Base-by-base conservation (phyloP, 2,329 filamentous ascomycete genomes). In the Sordariomycetes sp. region DNA sequence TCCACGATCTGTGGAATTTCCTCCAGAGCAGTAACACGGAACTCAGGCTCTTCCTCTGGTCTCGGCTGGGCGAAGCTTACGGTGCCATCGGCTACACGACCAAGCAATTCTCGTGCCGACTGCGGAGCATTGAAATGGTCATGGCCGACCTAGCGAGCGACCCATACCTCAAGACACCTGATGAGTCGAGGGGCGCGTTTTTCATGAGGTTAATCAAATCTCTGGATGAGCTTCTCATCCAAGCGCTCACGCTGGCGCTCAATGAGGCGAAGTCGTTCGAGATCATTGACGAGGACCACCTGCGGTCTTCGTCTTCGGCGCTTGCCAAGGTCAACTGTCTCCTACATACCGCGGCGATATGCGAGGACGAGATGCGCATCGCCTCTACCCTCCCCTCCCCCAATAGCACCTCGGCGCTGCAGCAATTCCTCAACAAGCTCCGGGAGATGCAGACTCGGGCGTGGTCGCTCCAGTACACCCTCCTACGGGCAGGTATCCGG, bases 61-160 rank as follows among this genome's bases (percentile, higher is more conserved):
- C 88, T 61, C 85, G 90, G 55, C 79, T 99, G n/a, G 86, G 90
- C 43, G 88, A 94, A 62, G 93, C 94, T 0, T 99, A 99, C 66
- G 80, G 85, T 57, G 82, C 81, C 8, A 96, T 99, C 61, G 82
- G 88, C 8, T 96, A 97, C 65, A 76, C 83, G 0, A 91, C 93
- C 0, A 97, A 96, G 69, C 86, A 94, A 16, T 84, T 97, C 34
- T 95, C 89, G 0, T 97, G 92, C 70, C 83, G 89, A 60, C 76
- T 99, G 34, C 87, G 88, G 64, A 90, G 89, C 63, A 89, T 97
- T 54, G 90, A 95, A 68, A 87, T 92, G 65, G 82, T 97, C 22
- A 77, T 94, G 3, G 76, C 76, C 22, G 80, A 83, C 60, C 72
- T 84, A 40, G 78, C 80, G 59, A 71, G 74, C 24, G 88, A 94